Conservation (phyloP, 1,284 basidiomycete genomes). For the Leucoagaricus sp. region DNA sequence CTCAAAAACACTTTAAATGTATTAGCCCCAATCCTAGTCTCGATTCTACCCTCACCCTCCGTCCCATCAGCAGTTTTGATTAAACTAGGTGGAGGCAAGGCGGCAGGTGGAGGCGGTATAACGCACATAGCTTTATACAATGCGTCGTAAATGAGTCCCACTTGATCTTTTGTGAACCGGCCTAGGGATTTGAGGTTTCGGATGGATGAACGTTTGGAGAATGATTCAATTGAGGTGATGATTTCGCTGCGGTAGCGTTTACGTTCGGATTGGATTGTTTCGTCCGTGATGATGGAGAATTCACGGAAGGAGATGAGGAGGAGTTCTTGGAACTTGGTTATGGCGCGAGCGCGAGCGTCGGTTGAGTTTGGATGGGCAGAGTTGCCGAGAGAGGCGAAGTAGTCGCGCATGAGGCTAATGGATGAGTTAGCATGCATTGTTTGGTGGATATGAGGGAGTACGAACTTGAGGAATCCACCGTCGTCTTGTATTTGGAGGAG, state of each 20-base stretch:
- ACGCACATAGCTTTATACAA: slow-evolving; percentile 86
- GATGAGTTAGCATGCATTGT: slow-evolving; percentile 9
- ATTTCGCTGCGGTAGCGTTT: slow-evolving; percentile 89
- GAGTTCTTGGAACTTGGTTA: slow-evolving; percentile 98
- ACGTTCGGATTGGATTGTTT: slow-evolving; percentile 89
- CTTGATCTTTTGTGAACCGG: slow-evolving; percentile 87
- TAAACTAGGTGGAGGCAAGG: slow-evolving; percentile 48
- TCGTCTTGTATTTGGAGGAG: slow-evolving; percentile 97
- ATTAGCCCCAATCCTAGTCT: slow-evolving; percentile 84
- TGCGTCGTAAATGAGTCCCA: slow-evolving; percentile 89
- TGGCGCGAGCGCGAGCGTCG: slow-evolving; percentile 90
- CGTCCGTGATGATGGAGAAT: slow-evolving; percentile 96
- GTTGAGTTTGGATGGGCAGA: slow-evolving; percentile 91
- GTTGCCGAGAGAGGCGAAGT: slow-evolving; percentile 92
- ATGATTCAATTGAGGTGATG: slow-evolving; percentile 92
- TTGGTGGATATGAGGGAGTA: background rate
- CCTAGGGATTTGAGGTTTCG: slow-evolving; percentile 86
- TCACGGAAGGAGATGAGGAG: slow-evolving; percentile 96
- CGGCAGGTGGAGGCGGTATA: slow-evolving; percentile 62
- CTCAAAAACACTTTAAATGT: slow-evolving; percentile 93
- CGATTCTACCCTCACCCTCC: slow-evolving; percentile 68
- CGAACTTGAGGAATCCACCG: slow-evolving; percentile 91
- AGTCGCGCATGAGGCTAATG: slow-evolving; percentile 85
- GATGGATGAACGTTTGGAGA: slow-evolving; percentile 93
- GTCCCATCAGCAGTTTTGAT: slow-evolving; percentile 53